A percentile compares a stretch with the other conserved stretches of the same genome.
phyloP scores from a whole-genome alignment of 139 green algal genomes.

The Chloropicon primus region DNA sequence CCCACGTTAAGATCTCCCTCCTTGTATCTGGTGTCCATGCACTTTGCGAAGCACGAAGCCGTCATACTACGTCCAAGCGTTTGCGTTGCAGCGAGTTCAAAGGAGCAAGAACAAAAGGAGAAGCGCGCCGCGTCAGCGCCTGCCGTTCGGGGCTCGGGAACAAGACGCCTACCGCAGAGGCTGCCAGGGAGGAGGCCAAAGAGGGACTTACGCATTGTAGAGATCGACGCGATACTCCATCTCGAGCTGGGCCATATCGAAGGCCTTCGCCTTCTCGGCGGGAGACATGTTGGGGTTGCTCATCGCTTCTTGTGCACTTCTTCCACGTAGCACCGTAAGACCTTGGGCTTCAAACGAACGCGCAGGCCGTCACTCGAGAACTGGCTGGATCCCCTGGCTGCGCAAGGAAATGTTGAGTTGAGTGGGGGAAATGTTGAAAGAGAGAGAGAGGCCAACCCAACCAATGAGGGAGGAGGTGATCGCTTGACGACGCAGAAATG shows the following conservation, averaged over 20 bases:
- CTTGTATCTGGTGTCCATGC: slow-evolving; percentile 85
- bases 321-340: too few relatives aligned
- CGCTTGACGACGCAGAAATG: too few relatives aligned
- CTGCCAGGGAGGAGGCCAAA: not conserved
- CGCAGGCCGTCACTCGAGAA: too few relatives aligned
- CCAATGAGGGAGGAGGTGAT: too few relatives aligned
- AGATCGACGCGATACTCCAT: slow-evolving; percentile 87
- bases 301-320: too few relatives aligned
- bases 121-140: not conserved
- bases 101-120: not conserved
- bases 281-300: not conserved
- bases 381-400: too few relatives aligned
- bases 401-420: too few relatives aligned
- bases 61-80: slow-evolving; percentile 72
- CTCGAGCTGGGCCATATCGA: slow-evolving; percentile 69
- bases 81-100: too few relatives aligned
- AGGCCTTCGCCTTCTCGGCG: slow-evolving; percentile 18
- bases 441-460: too few relatives aligned
- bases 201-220: slow-evolving; percentile 62
- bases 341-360: too few relatives aligned
- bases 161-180: not conserved
- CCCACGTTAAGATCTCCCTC: slow-evolving; percentile 83
- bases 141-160: not conserved
- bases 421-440: too few relatives aligned
- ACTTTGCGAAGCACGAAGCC: slow-evolving; percentile 62